phyloP scores from a whole-genome alignment of 306 rosid species.

The Vigna nakashimae region DNA sequence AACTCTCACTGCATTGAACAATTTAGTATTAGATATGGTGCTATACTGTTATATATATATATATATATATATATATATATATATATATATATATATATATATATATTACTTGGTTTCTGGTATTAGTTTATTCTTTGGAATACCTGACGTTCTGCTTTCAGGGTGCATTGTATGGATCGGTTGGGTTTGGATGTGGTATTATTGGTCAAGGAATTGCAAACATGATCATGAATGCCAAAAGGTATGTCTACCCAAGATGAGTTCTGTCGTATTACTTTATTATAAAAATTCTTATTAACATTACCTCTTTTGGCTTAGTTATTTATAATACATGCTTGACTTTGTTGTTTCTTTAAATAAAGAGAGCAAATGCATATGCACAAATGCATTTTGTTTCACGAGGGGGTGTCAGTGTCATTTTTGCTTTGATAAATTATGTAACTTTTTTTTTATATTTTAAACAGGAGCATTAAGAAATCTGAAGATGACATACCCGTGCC shows the following conservation, averaged over 20 bases:
- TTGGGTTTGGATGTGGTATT: constrained; percentile 95
- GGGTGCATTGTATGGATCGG: constrained; percentile 90
- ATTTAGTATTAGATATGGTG: constrained; percentile 16
- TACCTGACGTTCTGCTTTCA: constrained; percentile 55
- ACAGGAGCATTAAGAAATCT: constrained; percentile 90
- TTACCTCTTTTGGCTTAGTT: constrained; percentile 24
- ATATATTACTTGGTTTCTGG: constrained; percentile 30
- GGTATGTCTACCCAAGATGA: constrained; percentile 52
- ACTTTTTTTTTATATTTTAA: neutral
- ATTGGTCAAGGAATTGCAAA: constrained; percentile 98
- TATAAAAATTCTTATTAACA: constrained; percentile 1
- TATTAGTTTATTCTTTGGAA: constrained; percentile 17
- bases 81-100: neutral
- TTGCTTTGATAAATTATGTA: constrained; percentile 2
- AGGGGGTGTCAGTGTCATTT: neutral
- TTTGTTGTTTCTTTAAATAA: neutral
- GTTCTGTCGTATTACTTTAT: constrained; percentile 20
- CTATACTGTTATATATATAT: neutral
- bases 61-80: neutral
- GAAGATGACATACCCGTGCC: constrained; percentile 95
- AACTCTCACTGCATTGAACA: constrained; percentile 17
- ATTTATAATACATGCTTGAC: neutral
- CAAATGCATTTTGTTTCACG: neutral
- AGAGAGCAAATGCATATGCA: neutral
- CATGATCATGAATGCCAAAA: constrained; percentile 87